Base-by-base conservation (phyloP, 345 rosid genomes). In the Hibiscus syriacus region DNA sequence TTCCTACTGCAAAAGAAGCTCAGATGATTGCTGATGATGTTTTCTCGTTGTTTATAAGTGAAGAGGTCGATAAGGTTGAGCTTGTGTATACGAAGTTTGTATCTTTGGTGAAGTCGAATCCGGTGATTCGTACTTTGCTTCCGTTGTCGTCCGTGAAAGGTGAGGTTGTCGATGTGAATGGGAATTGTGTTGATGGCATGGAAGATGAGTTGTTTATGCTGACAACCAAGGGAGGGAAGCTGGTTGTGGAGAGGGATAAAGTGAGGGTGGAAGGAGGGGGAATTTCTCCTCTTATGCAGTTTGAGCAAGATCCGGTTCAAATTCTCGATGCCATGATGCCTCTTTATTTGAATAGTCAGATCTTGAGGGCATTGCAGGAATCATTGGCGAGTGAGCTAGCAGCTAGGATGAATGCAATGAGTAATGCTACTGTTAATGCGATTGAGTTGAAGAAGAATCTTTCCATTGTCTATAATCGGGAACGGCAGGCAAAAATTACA, bases 291-390 rank as follows among this genome's bases (percentile, higher is more conserved):
- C 84, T 92, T 70, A 69, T 83, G 93, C 79, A 80, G 79, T 90
- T 92, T 68, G 98, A 90, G 80, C 97, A 90, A 77, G 96, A 90
- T 61, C 97, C 96, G 2, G 86, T 76, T 76, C 97, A 90, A 82
- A 92, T 90, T 78, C 89, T 92, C 49, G 97, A 92, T 74, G 96
- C 97, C 9, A 83, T 90, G 97, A 80, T 90, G 88, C 98, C 97
- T 55, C 80, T 90, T 73, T 90, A 92, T 78, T 39, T 90, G 73
- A 90, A 90, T 66, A 85, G 96, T 72, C 98, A 88, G 82, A 85
- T 90, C 74, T 73, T 92, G 80, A 85, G 92, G 74, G 90, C 92
- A 22, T 56, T 92, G 78, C 98, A 90, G 79, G 98, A 92, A 45
- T 86, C 96, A 2, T 64, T 84, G 10, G 98, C 96, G 2, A 92